Base-by-base conservation (phyloP, 495 filamentous ascomycete genomes). In the Tuber microsphaerosporum region DNA sequence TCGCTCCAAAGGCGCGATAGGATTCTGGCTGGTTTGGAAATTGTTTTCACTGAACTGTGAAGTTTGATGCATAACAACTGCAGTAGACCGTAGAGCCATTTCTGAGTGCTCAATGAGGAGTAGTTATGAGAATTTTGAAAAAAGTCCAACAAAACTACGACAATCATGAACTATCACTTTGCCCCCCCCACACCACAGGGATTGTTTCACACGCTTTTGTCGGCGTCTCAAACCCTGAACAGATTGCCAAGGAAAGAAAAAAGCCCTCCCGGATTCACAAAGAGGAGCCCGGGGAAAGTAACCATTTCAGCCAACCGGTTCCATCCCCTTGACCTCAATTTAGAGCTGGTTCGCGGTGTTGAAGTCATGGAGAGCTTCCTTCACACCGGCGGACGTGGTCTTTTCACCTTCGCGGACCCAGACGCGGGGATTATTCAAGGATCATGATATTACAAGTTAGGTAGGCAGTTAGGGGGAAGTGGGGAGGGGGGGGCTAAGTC, bases 401-500 rank as follows among this genome's bases (percentile, higher is more conserved):
- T 97, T 94, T 89, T 98, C 94, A 81, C 94, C 94, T 86, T 95
- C 93, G 76, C 94, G 91, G 69, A 97, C 91, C 92, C 91, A 92
- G 80, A 92, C 90, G 70, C 86, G 83, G 26, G 84, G 85, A 74
- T 75, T 82, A 78, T 69, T 75, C 51, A 26, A 26, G 22, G 26
- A 56, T 74, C 46, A 71, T 45, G 10, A 43, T 1, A 43, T 43
- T 34, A 37, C 44, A 9, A n/a, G 34, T 16, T 22, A 39, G 16
- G 20, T 26, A 42, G 31, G 14, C 22, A 20, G 44, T 37, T 2
- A 37, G 39, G 17, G 26, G 39, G 12, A n/a, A 42, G 41, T 42
- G 31, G 2, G 22, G 37, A 5, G 42, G 16, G 39, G 22, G 77
- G n/a, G 34, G 34, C 77, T 73, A 71, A 76, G 80, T 97, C 94